A percentile compares a stretch with the other conserved stretches of the same genome.
Evolutionary conservation across 192 early-diverging fungal species (phyloP).

Genomic region (Geranomyces variabilis): DNA sequence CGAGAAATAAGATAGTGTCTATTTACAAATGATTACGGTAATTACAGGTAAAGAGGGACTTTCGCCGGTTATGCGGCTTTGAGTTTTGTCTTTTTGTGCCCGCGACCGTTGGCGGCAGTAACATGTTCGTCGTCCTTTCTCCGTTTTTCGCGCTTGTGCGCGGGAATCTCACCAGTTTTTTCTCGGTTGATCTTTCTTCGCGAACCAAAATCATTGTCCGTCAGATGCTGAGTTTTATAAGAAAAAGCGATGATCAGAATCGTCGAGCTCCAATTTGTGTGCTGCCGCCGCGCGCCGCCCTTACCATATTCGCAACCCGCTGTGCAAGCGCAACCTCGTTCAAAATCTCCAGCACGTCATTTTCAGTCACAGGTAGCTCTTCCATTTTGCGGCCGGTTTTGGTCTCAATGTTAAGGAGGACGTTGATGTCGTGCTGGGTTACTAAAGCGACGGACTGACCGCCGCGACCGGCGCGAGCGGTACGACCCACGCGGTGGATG

Average conservation of each 20-base stretch:
- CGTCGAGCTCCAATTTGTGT: not conserved
- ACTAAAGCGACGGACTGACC: conserved; percentile 89
- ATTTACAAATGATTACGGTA: too few relatives aligned
- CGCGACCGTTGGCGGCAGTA: too few relatives aligned
- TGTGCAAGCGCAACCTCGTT: conserved; percentile 86
- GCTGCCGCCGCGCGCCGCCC: conserved; percentile 17
- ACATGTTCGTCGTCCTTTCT: not conserved
- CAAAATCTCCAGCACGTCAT: conserved; percentile 81
- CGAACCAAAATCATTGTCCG: conserved; percentile 64
- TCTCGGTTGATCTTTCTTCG: conserved; percentile 63
- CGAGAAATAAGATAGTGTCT: too few relatives aligned
- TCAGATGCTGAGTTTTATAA: conserved; percentile 49
- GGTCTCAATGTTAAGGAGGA: conserved; percentile 89
- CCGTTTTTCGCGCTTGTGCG: not conserved
- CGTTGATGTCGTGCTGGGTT: conserved; percentile 75
- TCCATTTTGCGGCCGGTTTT: conserved; percentile 78
- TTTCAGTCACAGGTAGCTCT: conserved; percentile 77
- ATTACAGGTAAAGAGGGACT: too few relatives aligned
- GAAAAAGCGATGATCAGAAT: conserved; percentile 3
- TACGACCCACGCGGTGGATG: conserved; percentile 97
- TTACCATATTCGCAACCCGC: conserved; percentile 83
- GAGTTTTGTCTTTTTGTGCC: too few relatives aligned
- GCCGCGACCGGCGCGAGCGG: conserved; percentile 89
- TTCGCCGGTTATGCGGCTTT: too few relatives aligned
- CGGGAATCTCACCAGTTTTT: conserved; percentile 40